These are phyloP conservation scores for Wickerhamomyces sp. DNA, from an alignment of 1,139 yeast species.

Conservation along the genomic window DNA sequence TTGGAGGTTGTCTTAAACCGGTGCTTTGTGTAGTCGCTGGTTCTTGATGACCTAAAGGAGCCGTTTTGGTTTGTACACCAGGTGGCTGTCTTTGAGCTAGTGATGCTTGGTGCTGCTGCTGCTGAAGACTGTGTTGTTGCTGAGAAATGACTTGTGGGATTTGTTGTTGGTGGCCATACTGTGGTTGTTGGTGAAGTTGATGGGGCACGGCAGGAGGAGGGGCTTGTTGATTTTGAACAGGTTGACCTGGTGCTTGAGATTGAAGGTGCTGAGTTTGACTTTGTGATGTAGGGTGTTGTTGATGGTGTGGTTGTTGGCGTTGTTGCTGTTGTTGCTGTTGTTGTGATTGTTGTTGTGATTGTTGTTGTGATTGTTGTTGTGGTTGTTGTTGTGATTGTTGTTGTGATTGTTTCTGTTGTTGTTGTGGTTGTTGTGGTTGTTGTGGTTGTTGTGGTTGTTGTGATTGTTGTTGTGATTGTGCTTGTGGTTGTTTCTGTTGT, in stretches of 20 bases:
- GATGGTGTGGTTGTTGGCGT: neutral
- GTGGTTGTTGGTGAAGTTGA: conserved; percentile 9
- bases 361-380: conserved; percentile 10
- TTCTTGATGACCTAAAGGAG: conserved; percentile 8
- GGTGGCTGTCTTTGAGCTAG: conserved; percentile 11
- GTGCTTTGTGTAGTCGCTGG: neutral
- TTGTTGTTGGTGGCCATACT: conserved; percentile 7
- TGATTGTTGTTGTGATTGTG: conserved; percentile 14
- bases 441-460: conserved; percentile 5
- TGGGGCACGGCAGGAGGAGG: conserved; percentile 11
- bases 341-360: no score
- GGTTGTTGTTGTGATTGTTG: conserved; percentile 15
- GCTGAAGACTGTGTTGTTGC: conserved; percentile 2
- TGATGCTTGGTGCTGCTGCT: conserved; percentile 8
- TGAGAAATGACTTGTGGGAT: conserved; percentile 1
- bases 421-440: conserved; percentile 2
- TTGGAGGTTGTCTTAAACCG: conserved; percentile 1
- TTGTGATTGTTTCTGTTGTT: conserved; percentile 3
- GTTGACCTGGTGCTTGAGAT: neutral
- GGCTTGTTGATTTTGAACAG: conserved; percentile 8
- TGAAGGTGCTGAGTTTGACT: conserved; percentile 8
- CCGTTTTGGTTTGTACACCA: conserved; percentile 8
- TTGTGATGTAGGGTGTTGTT: conserved; percentile 9
- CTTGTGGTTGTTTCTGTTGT: conserved; percentile 18
- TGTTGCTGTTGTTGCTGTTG: conserved; percentile 13